Base-by-base conservation (phyloP, 371 early-diverging fungal species). In the Parasitella parasitica region DNA sequence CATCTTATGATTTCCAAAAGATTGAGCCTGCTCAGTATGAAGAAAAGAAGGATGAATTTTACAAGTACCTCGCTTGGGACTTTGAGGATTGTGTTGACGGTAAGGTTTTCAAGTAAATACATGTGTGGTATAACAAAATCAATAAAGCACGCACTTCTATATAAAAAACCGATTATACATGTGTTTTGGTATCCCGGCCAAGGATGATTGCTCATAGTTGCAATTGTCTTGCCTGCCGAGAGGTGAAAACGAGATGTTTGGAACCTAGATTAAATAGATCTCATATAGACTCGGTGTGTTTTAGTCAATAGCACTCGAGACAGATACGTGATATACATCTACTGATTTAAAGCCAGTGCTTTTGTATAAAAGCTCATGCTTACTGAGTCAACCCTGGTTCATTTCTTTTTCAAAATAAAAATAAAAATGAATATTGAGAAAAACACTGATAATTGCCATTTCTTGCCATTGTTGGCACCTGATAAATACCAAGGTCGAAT, bases 1-100 rank as follows among this genome's bases (percentile, higher is more conserved):
- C 88, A 36, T 93, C 92, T 54, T 97, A 86, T 87, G 73, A 63
- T 66, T 97, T 92, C 84, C 82, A 76, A 69, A 91, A 90, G 83
- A 89, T 88, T 59, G 89, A 94, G 77, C 92, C 84, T 51, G 63
- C 69, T 73, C 78, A 77, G 68, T 83, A 69, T 72, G 87, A 66
- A 81, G 75, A 74, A 52, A 79, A 74, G 71, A 79, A 79, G 76
- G 75, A 79, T 16, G 80, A 79, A 50, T 69, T 79, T 59, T 71
- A 67, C 66, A 74, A 76, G 70, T 79, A 70, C 62, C 60, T 79
- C 59, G 74, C 80, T 64, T 79, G 80, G 80, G 80, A 79, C 52
- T 75, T 79, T 37, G 73, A 73, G n/a, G 77, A 73, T 30, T 79
- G 63, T 61, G 72, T 69, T 50, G 80, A 79, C 55, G 80, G 80